Evolutionary conservation across 202 grass and related monocot genomes (phyloP).

Genomic region (Zizania palustris): DNA sequence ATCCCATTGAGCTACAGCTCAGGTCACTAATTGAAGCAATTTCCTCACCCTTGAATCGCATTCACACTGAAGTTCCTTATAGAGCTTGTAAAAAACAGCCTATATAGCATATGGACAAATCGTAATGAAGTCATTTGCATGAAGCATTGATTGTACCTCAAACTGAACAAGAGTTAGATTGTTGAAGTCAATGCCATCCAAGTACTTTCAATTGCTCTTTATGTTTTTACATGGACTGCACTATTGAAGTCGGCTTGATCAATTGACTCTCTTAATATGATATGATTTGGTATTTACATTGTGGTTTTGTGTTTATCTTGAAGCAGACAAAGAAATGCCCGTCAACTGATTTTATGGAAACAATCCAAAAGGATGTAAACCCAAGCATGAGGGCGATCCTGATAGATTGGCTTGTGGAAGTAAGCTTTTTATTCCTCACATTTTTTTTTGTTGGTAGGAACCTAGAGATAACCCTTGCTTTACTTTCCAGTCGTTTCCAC

Average conservation of each 20-base stretch:
- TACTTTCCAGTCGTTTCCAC: conserved; percentile 7
- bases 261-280: not conserved
- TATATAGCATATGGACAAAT: not conserved
- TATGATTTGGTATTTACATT: not conserved
- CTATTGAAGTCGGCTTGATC: not conserved
- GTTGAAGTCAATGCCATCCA: not conserved
- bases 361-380: conserved; percentile 85
- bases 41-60: not conserved
- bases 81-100: not conserved
- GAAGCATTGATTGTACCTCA: not conserved
- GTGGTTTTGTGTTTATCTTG: conserved; percentile 16
- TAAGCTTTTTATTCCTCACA: conserved; percentile 39
- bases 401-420: conserved; percentile 98
- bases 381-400: conserved; percentile 94
- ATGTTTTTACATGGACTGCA: not conserved
- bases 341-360: conserved; percentile 88
- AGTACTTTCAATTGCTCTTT: not conserved
- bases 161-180: not conserved
- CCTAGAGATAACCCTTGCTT: not conserved
- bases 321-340: conserved; percentile 85
- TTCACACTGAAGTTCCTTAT: not conserved
- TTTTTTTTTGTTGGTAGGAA: not conserved
- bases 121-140: not conserved
- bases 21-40: no score
- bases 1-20: no score